These are phyloP conservation scores for Tricholomella constricta DNA, from an alignment of 768 basidiomycete genomes.

Conservation along the genomic window DNA sequence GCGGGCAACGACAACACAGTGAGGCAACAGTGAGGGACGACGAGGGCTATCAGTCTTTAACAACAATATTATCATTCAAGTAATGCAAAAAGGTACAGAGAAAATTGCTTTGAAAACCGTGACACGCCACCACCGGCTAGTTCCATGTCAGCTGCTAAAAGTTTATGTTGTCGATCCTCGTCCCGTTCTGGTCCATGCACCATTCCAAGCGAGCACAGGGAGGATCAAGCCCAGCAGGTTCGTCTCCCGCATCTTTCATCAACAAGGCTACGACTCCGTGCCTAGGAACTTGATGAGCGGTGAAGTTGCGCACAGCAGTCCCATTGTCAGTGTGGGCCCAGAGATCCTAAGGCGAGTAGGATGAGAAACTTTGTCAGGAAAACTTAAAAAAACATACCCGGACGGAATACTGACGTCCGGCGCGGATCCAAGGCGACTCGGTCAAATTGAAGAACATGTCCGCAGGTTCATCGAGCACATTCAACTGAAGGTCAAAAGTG, in stretches of 20 bases:
- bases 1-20: too few species aligned
- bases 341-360: constrained; percentile 50
- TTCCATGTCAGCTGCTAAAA: too few species aligned
- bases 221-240: constrained; percentile 59
- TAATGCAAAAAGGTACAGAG: too few species aligned
- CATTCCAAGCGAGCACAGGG: constrained; percentile 61
- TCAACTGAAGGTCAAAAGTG: constrained; percentile 39
- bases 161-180: constrained; percentile 23
- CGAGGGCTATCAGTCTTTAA: too few species aligned
- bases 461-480: constrained; percentile 54
- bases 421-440: constrained; percentile 67
- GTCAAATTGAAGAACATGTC: constrained; percentile 61
- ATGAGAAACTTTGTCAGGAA: background rate
- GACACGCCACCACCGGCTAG: too few species aligned
- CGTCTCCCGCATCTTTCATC: constrained; percentile 66
- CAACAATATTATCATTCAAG: too few species aligned
- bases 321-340: constrained; percentile 79
- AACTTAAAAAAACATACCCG: constrained; percentile 39
- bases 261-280: constrained; percentile 76
- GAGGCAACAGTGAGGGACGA: too few species aligned
- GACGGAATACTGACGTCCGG: constrained; percentile 60
- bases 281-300: constrained; percentile 53
- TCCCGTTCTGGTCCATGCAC: constrained; percentile 66
- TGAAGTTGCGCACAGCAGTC: constrained; percentile 63
- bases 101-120: too few species aligned